Evolutionary conservation across 2,329 filamentous ascomycete species (phyloP).

Genomic region (Botryotinia globosa): DNA sequence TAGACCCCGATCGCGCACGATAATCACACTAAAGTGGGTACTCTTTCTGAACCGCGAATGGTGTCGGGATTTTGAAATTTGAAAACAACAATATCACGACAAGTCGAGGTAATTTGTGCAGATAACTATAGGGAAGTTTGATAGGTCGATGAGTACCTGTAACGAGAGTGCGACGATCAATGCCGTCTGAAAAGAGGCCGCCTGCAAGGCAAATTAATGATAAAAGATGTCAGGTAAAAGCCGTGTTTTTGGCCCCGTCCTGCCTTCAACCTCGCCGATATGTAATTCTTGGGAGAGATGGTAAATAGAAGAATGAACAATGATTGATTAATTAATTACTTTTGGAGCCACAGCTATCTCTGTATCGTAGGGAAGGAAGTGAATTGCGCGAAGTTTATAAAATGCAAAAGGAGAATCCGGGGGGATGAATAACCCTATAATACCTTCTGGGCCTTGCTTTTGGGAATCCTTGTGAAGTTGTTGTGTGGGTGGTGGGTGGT

Average conservation of each 20-base stretch:
- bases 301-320: constrained; percentile 12
- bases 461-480: constrained; percentile 24
- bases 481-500: neutral
- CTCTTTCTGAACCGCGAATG: constrained; percentile 16
- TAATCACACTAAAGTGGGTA: constrained; percentile 21
- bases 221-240: constrained; percentile 11
- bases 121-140: neutral
- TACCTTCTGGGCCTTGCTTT: constrained; percentile 15
- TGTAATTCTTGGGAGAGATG: constrained; percentile 23
- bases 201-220: constrained; percentile 20
- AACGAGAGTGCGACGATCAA: constrained; percentile 26
- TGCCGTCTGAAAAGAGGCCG: constrained; percentile 27
- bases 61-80: constrained; percentile 21
- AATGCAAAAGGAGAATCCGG: constrained; percentile 21
- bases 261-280: constrained; percentile 22
- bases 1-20: constrained; percentile 29
- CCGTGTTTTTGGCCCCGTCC: constrained; percentile 22
- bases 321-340: neutral
- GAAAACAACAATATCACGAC: constrained; percentile 17
- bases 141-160: constrained; percentile 21
- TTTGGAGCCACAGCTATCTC: no score
- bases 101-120: constrained; percentile 8
- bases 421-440: constrained; percentile 15
- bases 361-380: neutral
- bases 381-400: neutral